A percentile compares a stretch with the other conserved stretches of the same genome.
phyloP scores from a whole-genome alignment of 192 early-diverging fungal genomes.

The Gigaspora rosea region DNA sequence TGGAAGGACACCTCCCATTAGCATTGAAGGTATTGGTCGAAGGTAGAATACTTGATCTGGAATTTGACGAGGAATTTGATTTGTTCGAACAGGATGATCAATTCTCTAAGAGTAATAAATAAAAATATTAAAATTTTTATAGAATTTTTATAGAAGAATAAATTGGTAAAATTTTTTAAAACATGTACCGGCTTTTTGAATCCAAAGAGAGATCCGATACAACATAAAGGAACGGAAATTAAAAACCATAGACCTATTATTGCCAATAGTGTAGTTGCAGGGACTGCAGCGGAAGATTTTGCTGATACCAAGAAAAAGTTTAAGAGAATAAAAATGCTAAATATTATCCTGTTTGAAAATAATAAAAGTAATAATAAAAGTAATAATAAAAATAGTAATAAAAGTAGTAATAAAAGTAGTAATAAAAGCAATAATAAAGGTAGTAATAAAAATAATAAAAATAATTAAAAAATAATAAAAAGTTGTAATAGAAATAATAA shows the following conservation, averaged over 20 bases:
- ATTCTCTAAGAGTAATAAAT: conserved; percentile 38
- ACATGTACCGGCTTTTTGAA: conserved; percentile 56
- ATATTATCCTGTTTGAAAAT: conserved; percentile 47
- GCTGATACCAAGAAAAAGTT: conserved; percentile 86
- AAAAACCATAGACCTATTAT: conserved; percentile 80
- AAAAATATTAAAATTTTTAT: neutral
- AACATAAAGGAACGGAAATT: conserved; percentile 80
- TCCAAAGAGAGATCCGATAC: conserved; percentile 74
- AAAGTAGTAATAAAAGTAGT: neutral
- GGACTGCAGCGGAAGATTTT: conserved; percentile 86
- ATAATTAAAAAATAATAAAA: neutral
- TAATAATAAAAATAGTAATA: neutral
- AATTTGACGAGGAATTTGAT: conserved; percentile 93
- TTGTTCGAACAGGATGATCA: conserved; percentile 81
- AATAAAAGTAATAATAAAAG: neutral
- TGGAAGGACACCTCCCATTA: conserved; percentile 84
- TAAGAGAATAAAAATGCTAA: conserved; percentile 62
- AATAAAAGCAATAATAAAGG: too few species aligned
- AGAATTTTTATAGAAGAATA: too few species aligned
- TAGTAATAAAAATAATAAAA: neutral
- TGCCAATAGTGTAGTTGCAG: conserved; percentile 82
- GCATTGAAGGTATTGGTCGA: conserved; percentile 69
- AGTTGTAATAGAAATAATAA: neutral
- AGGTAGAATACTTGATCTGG: conserved; percentile 85
- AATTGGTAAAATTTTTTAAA: too few species aligned